Base-by-base conservation (phyloP, 2,329 filamentous ascomycete species). In the Sporothrix brunneoviolacea region DNA sequence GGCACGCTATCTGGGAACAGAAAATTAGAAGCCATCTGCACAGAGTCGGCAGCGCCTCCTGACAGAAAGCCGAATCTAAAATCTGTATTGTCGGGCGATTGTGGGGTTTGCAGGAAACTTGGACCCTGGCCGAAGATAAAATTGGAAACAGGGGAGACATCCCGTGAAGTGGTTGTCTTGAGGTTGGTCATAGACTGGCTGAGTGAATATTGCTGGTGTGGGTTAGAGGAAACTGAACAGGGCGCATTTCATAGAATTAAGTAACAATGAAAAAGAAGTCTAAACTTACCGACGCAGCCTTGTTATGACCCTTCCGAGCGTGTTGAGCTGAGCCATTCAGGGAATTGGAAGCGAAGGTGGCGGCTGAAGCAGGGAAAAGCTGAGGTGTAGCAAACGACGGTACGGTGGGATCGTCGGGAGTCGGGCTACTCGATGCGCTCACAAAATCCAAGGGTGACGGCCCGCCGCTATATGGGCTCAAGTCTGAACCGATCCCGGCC, bases 391-490 rank as follows among this genome's bases (percentile, higher is more conserved):
- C 38, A 13, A 55, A 46, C 12, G 45, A 32, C 2, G 45, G 39
- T 2, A 48, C 18, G 4, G 43, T 27, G 10, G 36, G 18, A 27
- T 54, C 59, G 45, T 56, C 52, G 13, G 59, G 68, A 50, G 70
- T 73, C 6, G 80, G 78, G 54, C 78, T 84, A 57, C 73, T 80
- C 2, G 77, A 74, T 8, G 75, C 74, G 57, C 77, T 79, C 15
- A 76, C 74, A 59, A 83, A 82, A 56, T 80, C 75, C 3, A 55
- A 32, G 8, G 54, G 51, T 9, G 56, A 57, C 6, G 48, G 52
- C 7, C 43, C 50, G 30, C 46, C 43, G 35, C 54, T 56, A 22
- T 55, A 53, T 3, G 56, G 54, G 12, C 54, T 58, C 18, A 53
- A 16, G 22, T 51, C 52, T 15, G 49, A 18, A 4, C 35, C 48